Base-by-base conservation (phyloP, 148 eudicot genomes). In the Dysphania ambrosioides region DNA sequence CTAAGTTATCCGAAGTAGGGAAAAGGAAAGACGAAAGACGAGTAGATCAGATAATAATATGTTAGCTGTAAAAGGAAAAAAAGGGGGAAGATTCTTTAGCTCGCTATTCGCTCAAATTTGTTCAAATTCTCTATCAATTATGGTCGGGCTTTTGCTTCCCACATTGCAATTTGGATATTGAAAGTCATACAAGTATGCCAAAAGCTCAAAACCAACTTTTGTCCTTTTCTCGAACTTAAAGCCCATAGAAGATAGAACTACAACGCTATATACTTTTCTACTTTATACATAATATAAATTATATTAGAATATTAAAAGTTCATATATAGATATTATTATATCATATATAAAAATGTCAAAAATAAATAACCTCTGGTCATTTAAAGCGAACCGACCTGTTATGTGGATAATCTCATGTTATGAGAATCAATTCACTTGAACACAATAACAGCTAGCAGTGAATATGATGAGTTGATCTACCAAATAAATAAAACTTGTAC, bases 51-150 rank as follows among this genome's bases (percentile, higher is more conserved):
- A 66, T 40, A 13, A 66, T 38, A 38, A 36, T 21, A 66, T 3
- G 40, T 66, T 40, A 66, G 70, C 51, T 66, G 70, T 66, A 66
- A 66, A 66, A 64, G 26, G 24, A 23, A 24, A 23, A 18, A 66
- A n/a, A n/a, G n/a, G n/a, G n/a, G 27, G 41, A 64, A 38, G 70
- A 66, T 66, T 66, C 70, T 66, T 66, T 40, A 66, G 49, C 49
- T 66, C 38, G 35, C 68, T 64, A 64, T 34, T 32, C 68, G 41
- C 27, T 35, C n/a, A n/a, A n/a, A n/a, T n/a, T n/a, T n/a, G n/a
- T n/a, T n/a, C n/a, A n/a, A n/a, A n/a, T n/a, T n/a, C n/a, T n/a
- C n/a, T n/a, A n/a, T n/a, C n/a, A n/a, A 66, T 66, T 66, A 38
- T 63, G 67, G 67, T 63, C 41, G 67, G 67, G 41, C 67, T 19